Base-by-base conservation (phyloP, 495 filamentous ascomycete genomes). In the Collariella sp. region DNA sequence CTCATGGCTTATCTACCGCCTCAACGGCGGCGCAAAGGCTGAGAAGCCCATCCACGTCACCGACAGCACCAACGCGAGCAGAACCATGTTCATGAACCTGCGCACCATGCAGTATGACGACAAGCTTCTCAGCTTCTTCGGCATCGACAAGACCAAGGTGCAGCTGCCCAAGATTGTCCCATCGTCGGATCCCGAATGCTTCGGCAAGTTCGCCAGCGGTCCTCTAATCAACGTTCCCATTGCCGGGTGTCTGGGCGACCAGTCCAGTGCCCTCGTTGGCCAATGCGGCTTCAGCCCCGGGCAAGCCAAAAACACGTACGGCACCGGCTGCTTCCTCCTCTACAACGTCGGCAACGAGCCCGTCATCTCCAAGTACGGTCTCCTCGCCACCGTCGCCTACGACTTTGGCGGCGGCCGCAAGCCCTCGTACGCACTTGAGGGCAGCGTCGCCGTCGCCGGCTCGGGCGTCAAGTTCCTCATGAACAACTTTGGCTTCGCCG, bases 31-130 rank as follows among this genome's bases (percentile, higher is more conserved):
- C n/a, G 79, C 75, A 20, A 71, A 81, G 45, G 61, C 66, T 15
- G 63, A 66, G 18, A 72, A 62, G 24, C 82, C 81, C 38, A 66
- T 87, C 42, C 82, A 87, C 57, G 87, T 97, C 44, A 93, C 91
- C 3, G 91, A 97, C 67, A 83, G 85, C 15, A 94, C 89, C 44
- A 97, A 97, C 67, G 91, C 91, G 26, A 93, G 88, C 15, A 73
- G 91, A 56, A 97, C 91, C 48, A 96, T 95, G 91, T 95, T 96
- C 69, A 90, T 95, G 83, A 93, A 96, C 69, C 76, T 97, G 34
- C 79, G 85, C 56, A 93, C 85, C 5, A 74, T 94, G 26, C 72
- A 95, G 62, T 97, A 96, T 65, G 89, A 94, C 64, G 82, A 93
- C 50, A 78, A 75, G 38, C 76, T 95, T 5, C 75, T 97, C 42